Evolutionary conservation across 768 basidiomycete genomes (phyloP).

Genomic region (Termitomyces heimii): DNA sequence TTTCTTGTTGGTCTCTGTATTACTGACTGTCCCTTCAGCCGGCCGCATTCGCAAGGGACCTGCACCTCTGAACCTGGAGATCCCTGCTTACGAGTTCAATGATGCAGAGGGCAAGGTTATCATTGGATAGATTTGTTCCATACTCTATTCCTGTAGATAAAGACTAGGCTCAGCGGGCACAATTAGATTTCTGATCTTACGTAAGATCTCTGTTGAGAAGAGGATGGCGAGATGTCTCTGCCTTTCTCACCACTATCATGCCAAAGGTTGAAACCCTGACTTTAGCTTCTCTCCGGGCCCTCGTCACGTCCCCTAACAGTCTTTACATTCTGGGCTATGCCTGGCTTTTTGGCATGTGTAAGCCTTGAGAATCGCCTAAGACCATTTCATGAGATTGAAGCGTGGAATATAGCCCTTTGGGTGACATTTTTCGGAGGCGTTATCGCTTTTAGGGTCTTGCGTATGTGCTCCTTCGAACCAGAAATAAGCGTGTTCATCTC

Average conservation of each 20-base stretch:
- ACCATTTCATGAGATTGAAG: neutral
- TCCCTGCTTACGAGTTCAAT: slow-evolving; percentile 84
- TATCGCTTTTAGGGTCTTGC: slow-evolving; percentile 54
- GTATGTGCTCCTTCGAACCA: slow-evolving; percentile 28
- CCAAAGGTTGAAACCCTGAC: slow-evolving; percentile 31
- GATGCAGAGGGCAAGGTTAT: slow-evolving; percentile 83
- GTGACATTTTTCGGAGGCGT: slow-evolving; percentile 65
- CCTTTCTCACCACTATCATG: slow-evolving; percentile 17
- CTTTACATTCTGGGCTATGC: slow-evolving; percentile 52
- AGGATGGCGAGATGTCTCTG: neutral
- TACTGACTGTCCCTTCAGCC: slow-evolving; percentile 38
- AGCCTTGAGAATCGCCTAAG: slow-evolving; percentile 18
- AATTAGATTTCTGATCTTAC: slow-evolving; percentile 10
- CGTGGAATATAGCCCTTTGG: slow-evolving; percentile 41
- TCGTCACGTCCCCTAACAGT: slow-evolving; percentile 30
- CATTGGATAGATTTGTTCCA: slow-evolving; percentile 56
- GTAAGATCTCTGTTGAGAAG: slow-evolving; percentile 2
- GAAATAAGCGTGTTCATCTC: neutral
- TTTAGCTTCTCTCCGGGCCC: slow-evolving; percentile 22
- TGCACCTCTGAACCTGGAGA: slow-evolving; percentile 94
- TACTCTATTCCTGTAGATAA: slow-evolving; percentile 22
- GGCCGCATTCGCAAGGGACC: slow-evolving; percentile 96
- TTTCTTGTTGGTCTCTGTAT: neutral
- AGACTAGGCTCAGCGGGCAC: slow-evolving; percentile 3
- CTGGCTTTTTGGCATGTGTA: slow-evolving; percentile 69